These are phyloP conservation scores for Novakomyces olei DNA, from an alignment of 805 yeast genomes.

Conservation along the genomic window DNA sequence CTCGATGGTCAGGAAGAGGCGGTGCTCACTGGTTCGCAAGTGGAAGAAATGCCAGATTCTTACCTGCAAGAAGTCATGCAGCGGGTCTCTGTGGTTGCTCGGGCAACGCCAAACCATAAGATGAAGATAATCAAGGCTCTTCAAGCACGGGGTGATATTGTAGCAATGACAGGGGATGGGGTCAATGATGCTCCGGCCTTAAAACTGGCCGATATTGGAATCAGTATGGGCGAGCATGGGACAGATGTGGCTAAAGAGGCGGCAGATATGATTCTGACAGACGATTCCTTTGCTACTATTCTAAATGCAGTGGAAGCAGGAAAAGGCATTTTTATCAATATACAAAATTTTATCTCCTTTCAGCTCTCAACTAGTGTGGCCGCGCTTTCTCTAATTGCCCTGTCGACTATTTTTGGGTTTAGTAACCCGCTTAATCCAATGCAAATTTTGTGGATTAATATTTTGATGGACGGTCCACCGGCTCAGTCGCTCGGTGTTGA, in stretches of 20 bases:
- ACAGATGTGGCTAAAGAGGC: conserved; percentile 98
- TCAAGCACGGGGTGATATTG: conserved; percentile 86
- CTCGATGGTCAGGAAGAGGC: conserved; percentile 22
- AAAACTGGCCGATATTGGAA: conserved; percentile 87
- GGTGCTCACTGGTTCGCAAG: conserved; percentile 65
- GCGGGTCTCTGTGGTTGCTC: conserved; percentile 72
- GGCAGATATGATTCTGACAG: conserved; percentile 90
- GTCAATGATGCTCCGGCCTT: conserved; percentile 98
- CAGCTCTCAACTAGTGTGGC: conserved; percentile 93
- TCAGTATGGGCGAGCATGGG: conserved; percentile 68
- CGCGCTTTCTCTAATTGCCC: conserved; percentile 70
- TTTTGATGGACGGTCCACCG: conserved; percentile 97
- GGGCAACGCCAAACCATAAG: conserved; percentile 90
- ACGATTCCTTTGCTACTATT: conserved; percentile 90
- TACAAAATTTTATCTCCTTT: conserved; percentile 77
- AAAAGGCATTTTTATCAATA: conserved; percentile 86
- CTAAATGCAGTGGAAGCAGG: conserved; percentile 91
- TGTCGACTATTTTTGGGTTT: conserved; percentile 64
- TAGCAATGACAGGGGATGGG: conserved; percentile 99
- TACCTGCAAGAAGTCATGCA: conserved; percentile 55
- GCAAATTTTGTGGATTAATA: conserved; percentile 96
- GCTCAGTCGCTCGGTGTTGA: conserved; percentile 95
- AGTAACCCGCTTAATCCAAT: conserved; percentile 93
- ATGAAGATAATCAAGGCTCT: conserved; percentile 73
- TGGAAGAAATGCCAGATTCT: conserved; percentile 52